Evolutionary conservation across 2,329 filamentous ascomycete genomes (phyloP), one percentile per base, ranked within the genome.

Genomic region (Cylindrodendrum hubeiense): DNA sequence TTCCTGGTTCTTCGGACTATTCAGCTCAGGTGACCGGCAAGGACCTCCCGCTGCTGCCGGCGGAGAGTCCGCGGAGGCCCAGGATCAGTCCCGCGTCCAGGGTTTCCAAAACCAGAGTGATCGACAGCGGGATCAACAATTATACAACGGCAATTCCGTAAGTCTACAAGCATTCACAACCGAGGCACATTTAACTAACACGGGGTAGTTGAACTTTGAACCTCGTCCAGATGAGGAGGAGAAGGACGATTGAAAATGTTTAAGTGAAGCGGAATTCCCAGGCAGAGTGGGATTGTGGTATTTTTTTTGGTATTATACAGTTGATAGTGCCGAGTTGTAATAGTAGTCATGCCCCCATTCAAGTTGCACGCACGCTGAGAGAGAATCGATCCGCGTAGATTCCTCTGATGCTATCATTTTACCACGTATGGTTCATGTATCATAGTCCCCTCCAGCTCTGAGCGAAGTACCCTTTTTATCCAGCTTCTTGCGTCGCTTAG

Each of bases 81-180:
- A 73, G 34, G 74, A 71, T 15, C 74, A 68, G 21, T 68, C 69
- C 24, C 73, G 75, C 43, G 73, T 70, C 55, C 75, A 54, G 47
- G 67, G 76, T 55, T 75, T 76, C 66, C 72, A 77, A 68, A 87
- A 90, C 64, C 82, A 85, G 41, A 81, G 85, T 21, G 83, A 87
- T 66, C 82, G 85, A 41, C 83, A 84, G 57, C 80, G 87, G 60
- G 85, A 90, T 67, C 86, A 89, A 47, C 91, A 97, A 75, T 87
- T 97, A 50, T 97, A 98, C 76, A 98, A 98, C 75, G 95, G 95
- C 1, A 98, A 97, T 75, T 93, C 93, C 77, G 93, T 95, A 83
- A 79, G 88, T 81, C n/a, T 10, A 47, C 5, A 21, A 15, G 24
- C 12, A 39, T 15, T 22, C 22, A 44, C 15, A 19, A 28, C 17